A percentile compares a stretch with the other conserved stretches of the same genome.
Conservation (phyloP, 2,329 filamentous ascomycete species). For the Diaporthe ampelina region DNA sequence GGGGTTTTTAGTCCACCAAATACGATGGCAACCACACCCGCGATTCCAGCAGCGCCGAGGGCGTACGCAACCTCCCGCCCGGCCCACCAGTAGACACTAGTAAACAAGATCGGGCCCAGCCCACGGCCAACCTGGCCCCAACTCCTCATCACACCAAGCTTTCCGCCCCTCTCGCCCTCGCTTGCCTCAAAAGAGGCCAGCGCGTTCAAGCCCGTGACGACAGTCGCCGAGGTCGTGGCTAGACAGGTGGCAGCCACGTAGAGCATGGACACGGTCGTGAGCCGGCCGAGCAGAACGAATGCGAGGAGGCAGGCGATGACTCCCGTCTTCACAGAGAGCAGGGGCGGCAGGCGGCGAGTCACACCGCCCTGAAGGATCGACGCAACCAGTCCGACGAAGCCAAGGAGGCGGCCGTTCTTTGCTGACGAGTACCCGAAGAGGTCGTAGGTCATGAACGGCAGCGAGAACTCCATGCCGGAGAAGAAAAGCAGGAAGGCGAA, state of each 20-base stretch:
- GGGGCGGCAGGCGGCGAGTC: conserved; percentile 85
- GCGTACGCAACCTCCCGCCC: conserved; percentile 88
- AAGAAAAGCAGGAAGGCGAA: conserved; percentile 96
- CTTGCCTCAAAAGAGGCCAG: conserved; percentile 90
- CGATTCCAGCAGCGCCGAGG: conserved; percentile 84
- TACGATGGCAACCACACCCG: conserved; percentile 78
- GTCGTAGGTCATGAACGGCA: conserved; percentile 97
- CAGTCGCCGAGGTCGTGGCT: conserved; percentile 91
- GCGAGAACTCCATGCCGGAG: conserved; percentile 93
- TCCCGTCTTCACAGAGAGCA: conserved; percentile 84
- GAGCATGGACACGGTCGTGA: conserved; percentile 76
- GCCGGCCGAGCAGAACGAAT: conserved; percentile 82
- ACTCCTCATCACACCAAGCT: conserved; percentile 85
- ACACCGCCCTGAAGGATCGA: conserved; percentile 95
- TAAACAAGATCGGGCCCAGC: conserved; percentile 90
- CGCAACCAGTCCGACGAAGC: conserved; percentile 91
- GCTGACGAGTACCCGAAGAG: conserved; percentile 86
- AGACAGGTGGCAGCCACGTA: conserved; percentile 88
- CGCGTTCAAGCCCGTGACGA: conserved; percentile 93
- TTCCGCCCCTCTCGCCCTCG: conserved; percentile 84
- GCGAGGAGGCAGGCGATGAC: conserved; percentile 82
- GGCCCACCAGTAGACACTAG: conserved; percentile 98
- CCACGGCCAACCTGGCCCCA: conserved; percentile 91
- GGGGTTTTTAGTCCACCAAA: conserved; percentile 81
- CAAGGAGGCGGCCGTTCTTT: conserved; percentile 87